Evolutionary conservation across 805 yeast genomes (phyloP), one percentile per base, ranked within the genome.

Genomic region (Candida verbasci): DNA sequence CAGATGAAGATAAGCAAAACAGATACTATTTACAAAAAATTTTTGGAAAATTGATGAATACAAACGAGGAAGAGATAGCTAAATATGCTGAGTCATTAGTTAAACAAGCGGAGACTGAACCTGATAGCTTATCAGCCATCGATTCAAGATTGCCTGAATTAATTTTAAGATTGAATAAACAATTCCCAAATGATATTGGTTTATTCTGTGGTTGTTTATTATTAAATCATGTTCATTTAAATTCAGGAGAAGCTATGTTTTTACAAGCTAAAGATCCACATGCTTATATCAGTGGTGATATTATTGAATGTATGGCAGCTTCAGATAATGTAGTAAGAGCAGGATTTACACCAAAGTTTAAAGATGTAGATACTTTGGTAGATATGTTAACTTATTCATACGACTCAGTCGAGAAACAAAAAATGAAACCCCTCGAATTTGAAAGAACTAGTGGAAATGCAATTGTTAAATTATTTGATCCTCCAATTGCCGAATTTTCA

Each of bases 301-400:
- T 93, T 49, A 89, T 93, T 55, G 99, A 93, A 70, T 93, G 98
- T 70, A 93, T 93, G 99, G 98, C 98, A 29, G 97, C 98, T 7
- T 82, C 94, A 27, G 99, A 93, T 61, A 93, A 93, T 53, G 99
- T 93, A 40, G 97, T 93, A 34, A 79, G 99, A 61, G 95, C 97
- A 3, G 99, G 98, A 10, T 93, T 93, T 72, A 93, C 99, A n/a
- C 98, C 99, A 44, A 93, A 93, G 62, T 93, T 91, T 70, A 93
- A 91, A 66, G 99, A 93, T 61, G 97, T 93, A 42, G 64, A 80
- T 41, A 87, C 84, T 52, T 76, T 93, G 55, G 97, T 93, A 29
- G 78, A 75, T 37, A 86, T 86, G 93, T 77, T 93, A 58, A 89
- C 96, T 3, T 93, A 91, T 59, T 72, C 85, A 18, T 84, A 84